phyloP scores from a whole-genome alignment of 495 filamentous ascomycete species.

The Lasiosphaeria ovina region DNA sequence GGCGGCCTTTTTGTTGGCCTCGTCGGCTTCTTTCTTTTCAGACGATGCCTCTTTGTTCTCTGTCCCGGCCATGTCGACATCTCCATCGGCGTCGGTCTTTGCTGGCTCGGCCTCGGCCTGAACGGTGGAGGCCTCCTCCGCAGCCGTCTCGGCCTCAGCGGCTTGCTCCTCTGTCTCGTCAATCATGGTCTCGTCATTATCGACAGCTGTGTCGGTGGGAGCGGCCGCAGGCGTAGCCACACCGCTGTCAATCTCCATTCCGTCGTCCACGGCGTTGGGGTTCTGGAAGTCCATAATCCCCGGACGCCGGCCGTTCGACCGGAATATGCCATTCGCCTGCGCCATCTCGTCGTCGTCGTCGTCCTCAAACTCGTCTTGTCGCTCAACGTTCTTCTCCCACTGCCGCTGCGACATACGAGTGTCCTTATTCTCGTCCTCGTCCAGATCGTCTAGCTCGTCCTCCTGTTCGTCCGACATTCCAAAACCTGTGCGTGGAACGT shows the following conservation, averaged over 20 bases:
- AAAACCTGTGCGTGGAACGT: slow-evolving; percentile 77
- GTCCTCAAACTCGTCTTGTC: slow-evolving; percentile 74
- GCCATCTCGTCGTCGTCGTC: slow-evolving; percentile 89
- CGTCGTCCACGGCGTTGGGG: slow-evolving; percentile 60
- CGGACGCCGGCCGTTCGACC: slow-evolving; percentile 55
- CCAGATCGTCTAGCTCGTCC: slow-evolving; percentile 80
- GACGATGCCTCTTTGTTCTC: slow-evolving; percentile 28
- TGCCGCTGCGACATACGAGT: slow-evolving; percentile 75
- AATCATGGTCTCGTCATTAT: slow-evolving; percentile 60
- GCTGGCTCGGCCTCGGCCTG: slow-evolving; percentile 3
- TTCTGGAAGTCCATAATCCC: slow-evolving; percentile 73
- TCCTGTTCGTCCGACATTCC: slow-evolving; percentile 79
- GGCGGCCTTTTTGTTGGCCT: neutral
- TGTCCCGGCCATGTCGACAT: slow-evolving; percentile 36
- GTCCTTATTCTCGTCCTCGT: slow-evolving; percentile 90
- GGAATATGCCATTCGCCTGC: slow-evolving; percentile 67
- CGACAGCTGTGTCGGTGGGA: slow-evolving; percentile 44
- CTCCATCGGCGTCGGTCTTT: slow-evolving; percentile 35
- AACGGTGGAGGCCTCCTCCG: slow-evolving; percentile 5
- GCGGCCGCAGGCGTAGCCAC: slow-evolving; percentile 48
- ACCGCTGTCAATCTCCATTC: slow-evolving; percentile 60
- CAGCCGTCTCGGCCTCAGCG: slow-evolving; percentile 10
- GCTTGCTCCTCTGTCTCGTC: slow-evolving; percentile 36
- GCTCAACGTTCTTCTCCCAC: slow-evolving; percentile 74
- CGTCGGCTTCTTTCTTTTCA: slow-evolving; percentile 34